A percentile compares a stretch with the other conserved stretches of the same genome.
Conservation (phyloP, 345 rosid genomes). For the Schrenkiella parvula region DNA sequence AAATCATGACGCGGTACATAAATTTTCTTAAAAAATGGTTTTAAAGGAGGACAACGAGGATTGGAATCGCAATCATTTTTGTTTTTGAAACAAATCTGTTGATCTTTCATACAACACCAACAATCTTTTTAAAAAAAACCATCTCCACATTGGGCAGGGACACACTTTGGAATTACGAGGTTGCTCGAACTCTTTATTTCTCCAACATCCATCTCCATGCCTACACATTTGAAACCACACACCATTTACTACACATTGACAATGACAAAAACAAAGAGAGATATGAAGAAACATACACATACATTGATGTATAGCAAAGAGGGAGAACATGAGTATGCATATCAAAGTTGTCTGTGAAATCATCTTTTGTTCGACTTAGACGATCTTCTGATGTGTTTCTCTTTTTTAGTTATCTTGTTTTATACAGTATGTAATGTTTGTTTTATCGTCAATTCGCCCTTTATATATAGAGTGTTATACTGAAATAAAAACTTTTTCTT, state of each 20-base stretch:
- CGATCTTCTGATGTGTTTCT: neutral
- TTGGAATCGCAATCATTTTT: neutral
- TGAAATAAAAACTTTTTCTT: too few species aligned
- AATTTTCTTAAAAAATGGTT: neutral
- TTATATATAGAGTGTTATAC: too few species aligned
- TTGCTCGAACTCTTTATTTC: conserved; percentile 1
- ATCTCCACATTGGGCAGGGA: neutral
- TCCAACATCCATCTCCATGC: neutral
- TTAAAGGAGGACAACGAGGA: conserved; percentile 3
- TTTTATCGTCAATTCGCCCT: neutral
- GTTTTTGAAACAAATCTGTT: neutral
- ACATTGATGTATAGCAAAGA: conserved; percentile 17
- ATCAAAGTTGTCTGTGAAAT: neutral
- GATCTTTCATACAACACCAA: conserved; percentile 12
- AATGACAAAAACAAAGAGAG: neutral
- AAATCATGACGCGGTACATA: neutral
- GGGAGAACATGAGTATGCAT: conserved; percentile 6
- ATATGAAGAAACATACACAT: neutral
- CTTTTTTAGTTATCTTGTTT: neutral
- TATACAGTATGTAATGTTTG: neutral
- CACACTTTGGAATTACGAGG: neutral
- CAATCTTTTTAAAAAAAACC: neutral
- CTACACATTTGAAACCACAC: conserved; percentile 8
- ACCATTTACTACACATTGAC: neutral
- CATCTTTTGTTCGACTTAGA: conserved; percentile 12